Evolutionary conservation across 1,284 basidiomycete species (phyloP).

Genomic region (Kwoniella shivajii): DNA sequence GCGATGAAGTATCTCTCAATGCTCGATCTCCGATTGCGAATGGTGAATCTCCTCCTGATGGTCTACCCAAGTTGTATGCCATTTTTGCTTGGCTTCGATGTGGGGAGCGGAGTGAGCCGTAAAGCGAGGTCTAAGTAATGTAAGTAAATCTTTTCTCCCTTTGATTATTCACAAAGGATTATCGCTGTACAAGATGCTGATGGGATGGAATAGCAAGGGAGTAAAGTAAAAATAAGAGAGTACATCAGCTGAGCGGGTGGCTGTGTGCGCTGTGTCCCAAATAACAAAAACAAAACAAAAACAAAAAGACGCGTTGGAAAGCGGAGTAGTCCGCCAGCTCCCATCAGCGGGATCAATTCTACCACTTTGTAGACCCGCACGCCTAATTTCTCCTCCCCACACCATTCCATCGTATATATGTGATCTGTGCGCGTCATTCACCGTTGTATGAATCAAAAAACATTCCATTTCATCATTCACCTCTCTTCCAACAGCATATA

Average conservation of each 20-base stretch:
- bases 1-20: constrained; percentile 46
- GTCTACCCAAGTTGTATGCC: constrained; percentile 49
- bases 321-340: neutral
- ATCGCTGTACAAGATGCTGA: too few relatives aligned
- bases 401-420: neutral
- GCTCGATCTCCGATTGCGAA: constrained; percentile 54
- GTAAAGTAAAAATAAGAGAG: too few relatives aligned
- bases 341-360: constrained; percentile 10
- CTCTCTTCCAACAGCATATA: too few relatives aligned
- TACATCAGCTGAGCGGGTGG: constrained; percentile 1
- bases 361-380: neutral
- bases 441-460: too few relatives aligned
- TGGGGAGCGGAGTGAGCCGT: constrained; percentile 13
- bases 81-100: neutral
- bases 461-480: too few relatives aligned
- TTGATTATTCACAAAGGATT: too few relatives aligned
- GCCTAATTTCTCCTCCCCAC: neutral
- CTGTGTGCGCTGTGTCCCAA: neutral
- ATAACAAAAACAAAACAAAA: too few relatives aligned
- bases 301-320: too few relatives aligned
- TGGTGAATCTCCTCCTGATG: constrained; percentile 51
- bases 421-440: neutral
- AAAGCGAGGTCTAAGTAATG: too few relatives aligned
- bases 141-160: too few relatives aligned
- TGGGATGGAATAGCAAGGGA: too few relatives aligned